Conservation (phyloP, 164 flowering plant species). For the Amborella trichopoda region DNA sequence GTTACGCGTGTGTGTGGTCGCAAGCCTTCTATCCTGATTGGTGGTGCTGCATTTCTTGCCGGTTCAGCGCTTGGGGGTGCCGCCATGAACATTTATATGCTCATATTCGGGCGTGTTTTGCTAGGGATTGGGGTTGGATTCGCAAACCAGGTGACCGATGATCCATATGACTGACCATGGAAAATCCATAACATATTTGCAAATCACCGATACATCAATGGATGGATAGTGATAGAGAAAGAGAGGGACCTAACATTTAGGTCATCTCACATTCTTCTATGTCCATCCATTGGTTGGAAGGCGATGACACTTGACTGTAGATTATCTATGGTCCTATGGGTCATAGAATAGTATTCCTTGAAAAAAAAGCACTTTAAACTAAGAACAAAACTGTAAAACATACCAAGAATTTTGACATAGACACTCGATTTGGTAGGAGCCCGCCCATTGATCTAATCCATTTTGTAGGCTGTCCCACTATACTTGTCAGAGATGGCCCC, state of each 20-base stretch:
- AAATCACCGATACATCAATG: too few relatives aligned
- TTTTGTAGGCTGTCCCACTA: constrained; percentile 50
- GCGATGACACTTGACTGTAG: too few relatives aligned
- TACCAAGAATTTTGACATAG: not conserved
- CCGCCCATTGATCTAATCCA: too few relatives aligned
- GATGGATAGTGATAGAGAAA: too few relatives aligned
- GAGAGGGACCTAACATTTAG: not conserved
- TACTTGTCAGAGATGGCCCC: constrained; percentile 77
- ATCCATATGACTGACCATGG: too few relatives aligned
- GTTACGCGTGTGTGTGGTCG: constrained; percentile 48
- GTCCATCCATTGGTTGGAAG: not conserved
- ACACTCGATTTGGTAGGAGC: not conserved
- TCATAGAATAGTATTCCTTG: too few relatives aligned
- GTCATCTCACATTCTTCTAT: not conserved
- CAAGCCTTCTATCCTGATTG: constrained; percentile 33
- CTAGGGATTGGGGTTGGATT: constrained; percentile 79
- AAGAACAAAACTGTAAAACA: too few relatives aligned
- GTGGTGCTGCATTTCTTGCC: constrained; percentile 42
- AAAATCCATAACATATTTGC: too few relatives aligned
- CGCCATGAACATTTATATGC: constrained; percentile 41
- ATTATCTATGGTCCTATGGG: too few relatives aligned
- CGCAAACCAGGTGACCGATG: constrained; percentile 56
- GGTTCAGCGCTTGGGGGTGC: constrained; percentile 51
- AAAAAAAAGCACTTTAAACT: too few relatives aligned
- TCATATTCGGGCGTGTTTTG: constrained; percentile 45